phyloP scores from a whole-genome alignment of 768 basidiomycete species.

The Melanogaster broomeanus region DNA sequence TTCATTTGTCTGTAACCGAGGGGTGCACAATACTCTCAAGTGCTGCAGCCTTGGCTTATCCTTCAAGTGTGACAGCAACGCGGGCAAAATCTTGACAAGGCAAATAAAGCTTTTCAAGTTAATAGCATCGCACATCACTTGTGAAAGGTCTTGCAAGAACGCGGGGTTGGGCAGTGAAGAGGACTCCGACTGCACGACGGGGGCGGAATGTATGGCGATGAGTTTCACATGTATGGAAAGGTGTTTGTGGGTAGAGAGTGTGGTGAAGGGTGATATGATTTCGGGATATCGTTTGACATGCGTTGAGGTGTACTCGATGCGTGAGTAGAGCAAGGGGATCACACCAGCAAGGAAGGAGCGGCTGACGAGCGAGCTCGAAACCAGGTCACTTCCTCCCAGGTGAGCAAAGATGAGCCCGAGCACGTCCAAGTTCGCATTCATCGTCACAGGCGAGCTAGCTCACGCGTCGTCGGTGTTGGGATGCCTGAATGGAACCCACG shows the following conservation, averaged over 20 bases:
- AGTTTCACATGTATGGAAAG: conserved; percentile 59
- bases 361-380: conserved; percentile 63
- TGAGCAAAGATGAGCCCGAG: conserved; percentile 65
- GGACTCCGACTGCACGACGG: conserved; percentile 39
- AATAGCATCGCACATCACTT: conserved; percentile 47
- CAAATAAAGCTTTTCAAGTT: conserved; percentile 63
- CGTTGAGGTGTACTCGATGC: conserved; percentile 51
- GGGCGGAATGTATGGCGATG: conserved; percentile 57
- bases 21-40: conserved; percentile 51
- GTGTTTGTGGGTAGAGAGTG: conserved; percentile 51
- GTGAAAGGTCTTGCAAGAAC: conserved; percentile 55
- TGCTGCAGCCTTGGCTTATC: conserved; percentile 45
- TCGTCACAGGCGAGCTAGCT: conserved; percentile 36
- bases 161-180: conserved; percentile 35
- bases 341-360: conserved; percentile 64
- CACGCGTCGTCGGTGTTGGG: too few species aligned
- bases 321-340: conserved; percentile 62
- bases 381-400: conserved; percentile 54
- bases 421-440: conserved; percentile 72
- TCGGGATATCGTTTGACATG: conserved; percentile 56
- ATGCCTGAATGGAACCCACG: too few species aligned
- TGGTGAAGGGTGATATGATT: conserved; percentile 62
- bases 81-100: conserved; percentile 45
- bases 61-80: conserved; percentile 49
- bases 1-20: conserved; percentile 53